phyloP scores from a whole-genome alignment of 179 eudicot species.

The Drosera spatulata region DNA sequence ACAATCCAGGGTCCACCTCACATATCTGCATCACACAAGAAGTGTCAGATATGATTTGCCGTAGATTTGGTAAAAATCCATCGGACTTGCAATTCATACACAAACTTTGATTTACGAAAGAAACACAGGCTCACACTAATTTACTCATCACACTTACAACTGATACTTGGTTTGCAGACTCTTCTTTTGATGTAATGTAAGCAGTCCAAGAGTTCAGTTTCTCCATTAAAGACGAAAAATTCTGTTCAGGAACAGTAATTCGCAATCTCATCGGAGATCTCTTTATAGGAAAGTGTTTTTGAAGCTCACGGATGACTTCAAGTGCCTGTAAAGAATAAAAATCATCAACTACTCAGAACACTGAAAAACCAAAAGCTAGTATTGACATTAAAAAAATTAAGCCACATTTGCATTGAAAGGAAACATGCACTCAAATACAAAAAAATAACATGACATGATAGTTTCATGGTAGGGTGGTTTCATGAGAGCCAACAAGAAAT shows the following conservation, averaged over 20 bases:
- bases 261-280: slow-evolving; percentile 81
- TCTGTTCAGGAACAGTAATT: slow-evolving; percentile 34
- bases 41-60: too few species aligned
- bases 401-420: too few species aligned
- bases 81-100: too few species aligned
- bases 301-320: slow-evolving; percentile 88
- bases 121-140: too few species aligned
- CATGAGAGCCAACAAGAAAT: not conserved
- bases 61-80: too few species aligned
- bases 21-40: slow-evolving; percentile 37
- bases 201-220: slow-evolving; percentile 61
- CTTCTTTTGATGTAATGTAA: slow-evolving; percentile 53
- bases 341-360: not conserved
- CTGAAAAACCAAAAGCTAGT: too few species aligned
- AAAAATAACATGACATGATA: too few species aligned
- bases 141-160: slow-evolving; percentile 47
- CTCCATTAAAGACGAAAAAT: slow-evolving; percentile 37
- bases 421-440: too few species aligned
- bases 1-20: slow-evolving; percentile 69
- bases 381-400: too few species aligned
- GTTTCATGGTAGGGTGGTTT: too few species aligned
- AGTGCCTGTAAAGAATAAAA: slow-evolving; percentile 45
- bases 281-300: slow-evolving; percentile 73
- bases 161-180: slow-evolving; percentile 60
- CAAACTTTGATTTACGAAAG: too few species aligned